Evolutionary conservation across 2,329 filamentous ascomycete species (phyloP).

Genomic region (Stachybotrys elegans): DNA sequence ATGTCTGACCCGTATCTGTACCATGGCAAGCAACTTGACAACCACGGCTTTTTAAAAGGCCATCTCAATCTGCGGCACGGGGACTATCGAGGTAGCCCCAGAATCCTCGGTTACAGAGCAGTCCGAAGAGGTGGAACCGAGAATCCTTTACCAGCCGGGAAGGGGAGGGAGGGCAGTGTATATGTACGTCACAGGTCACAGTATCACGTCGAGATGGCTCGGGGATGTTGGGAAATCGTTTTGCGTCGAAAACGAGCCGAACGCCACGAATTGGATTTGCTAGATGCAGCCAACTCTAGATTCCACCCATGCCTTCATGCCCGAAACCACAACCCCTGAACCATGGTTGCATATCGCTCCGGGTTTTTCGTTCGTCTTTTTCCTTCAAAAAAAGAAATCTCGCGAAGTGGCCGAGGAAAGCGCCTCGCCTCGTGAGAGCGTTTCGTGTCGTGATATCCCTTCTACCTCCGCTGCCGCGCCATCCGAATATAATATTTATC

Average conservation of each 20-base stretch:
- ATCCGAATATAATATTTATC: slow-evolving; percentile 38
- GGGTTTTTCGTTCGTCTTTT: too few relatives aligned
- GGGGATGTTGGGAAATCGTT: slow-evolving; percentile 15
- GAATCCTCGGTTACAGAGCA: slow-evolving; percentile 44
- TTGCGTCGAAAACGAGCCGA: slow-evolving; percentile 40
- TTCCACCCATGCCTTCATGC: slow-evolving; percentile 34
- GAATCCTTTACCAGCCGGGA: slow-evolving; percentile 53
- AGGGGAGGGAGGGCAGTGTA: too few relatives aligned
- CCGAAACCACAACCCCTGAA: slow-evolving; percentile 27
- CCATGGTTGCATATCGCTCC: too few relatives aligned
- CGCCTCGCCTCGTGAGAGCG: too few relatives aligned
- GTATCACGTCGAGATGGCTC: slow-evolving; percentile 13
- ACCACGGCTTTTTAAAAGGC: slow-evolving; percentile 59
- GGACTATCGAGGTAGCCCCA: slow-evolving; percentile 53
- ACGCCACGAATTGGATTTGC: slow-evolving; percentile 42
- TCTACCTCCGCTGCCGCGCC: too few relatives aligned
- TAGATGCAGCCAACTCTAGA: slow-evolving; percentile 39
- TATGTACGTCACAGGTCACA: slow-evolving; percentile 22
- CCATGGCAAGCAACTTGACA: slow-evolving; percentile 48
- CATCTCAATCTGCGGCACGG: slow-evolving; percentile 52
- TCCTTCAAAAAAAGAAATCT: too few relatives aligned
- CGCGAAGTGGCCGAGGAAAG: too few relatives aligned
- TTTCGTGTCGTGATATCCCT: too few relatives aligned
- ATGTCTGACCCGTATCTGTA: slow-evolving; percentile 66
- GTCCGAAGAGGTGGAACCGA: slow-evolving; percentile 33